Conservation (phyloP, 164 flowering plant genomes). For the Hamamelis virginiana region DNA sequence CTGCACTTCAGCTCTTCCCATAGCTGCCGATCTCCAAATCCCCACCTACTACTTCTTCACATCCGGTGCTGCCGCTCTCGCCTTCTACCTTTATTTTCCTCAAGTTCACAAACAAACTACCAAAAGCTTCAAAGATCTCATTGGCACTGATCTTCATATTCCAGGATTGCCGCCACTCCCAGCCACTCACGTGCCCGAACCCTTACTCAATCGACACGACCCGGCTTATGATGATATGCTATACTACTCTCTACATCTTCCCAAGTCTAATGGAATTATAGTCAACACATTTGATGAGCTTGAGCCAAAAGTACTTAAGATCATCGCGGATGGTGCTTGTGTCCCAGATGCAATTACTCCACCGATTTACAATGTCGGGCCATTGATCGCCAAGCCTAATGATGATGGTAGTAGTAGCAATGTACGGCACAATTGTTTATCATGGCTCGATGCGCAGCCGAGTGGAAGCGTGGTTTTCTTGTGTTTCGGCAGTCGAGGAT, state of each 20-base stretch:
- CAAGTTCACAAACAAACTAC: constrained; percentile 16
- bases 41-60: neutral
- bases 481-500: neutral
- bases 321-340: constrained; percentile 26
- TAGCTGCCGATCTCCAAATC: neutral
- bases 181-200: constrained; percentile 24
- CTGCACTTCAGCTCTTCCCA: constrained; percentile 22
- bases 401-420: neutral
- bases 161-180: constrained; percentile 45
- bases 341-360: constrained; percentile 22
- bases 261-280: constrained; percentile 34
- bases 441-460: constrained; percentile 42
- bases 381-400: constrained; percentile 16
- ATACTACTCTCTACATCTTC: neutral
- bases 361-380: constrained; percentile 41
- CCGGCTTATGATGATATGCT: constrained; percentile 25
- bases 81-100: neutral
- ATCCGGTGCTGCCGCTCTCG: neutral
- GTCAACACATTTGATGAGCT: constrained; percentile 37
- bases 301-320: constrained; percentile 28
- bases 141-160: constrained; percentile 16
- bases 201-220: constrained; percentile 22
- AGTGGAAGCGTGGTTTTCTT: neutral
- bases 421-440: constrained; percentile 16
- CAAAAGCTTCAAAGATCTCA: constrained; percentile 15